Percentiles rank a stretch among this genome's conserved stretches.
These are phyloP conservation scores for Pichia sp. DNA, from an alignment of 1,139 yeast genomes.

Conservation along the genomic window DNA sequence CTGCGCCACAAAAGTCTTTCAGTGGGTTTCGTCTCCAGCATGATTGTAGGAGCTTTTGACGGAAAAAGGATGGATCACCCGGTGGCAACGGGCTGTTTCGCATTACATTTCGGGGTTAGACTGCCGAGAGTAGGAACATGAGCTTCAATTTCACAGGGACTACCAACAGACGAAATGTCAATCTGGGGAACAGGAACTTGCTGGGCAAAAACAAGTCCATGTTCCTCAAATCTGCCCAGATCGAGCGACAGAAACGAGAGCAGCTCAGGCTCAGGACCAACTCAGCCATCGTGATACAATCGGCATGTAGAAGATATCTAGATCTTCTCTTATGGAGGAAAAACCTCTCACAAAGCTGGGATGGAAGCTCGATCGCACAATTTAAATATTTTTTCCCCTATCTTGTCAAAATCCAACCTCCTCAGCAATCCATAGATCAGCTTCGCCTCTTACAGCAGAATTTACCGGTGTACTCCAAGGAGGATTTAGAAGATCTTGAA, in stretches of 20 bases:
- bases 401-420: conserved; percentile 15
- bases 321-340: conserved; percentile 23
- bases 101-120: too few species aligned
- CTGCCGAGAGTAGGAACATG: conserved; percentile 18
- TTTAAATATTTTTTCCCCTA: conserved; percentile 27
- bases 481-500: neutral
- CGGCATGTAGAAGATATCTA: conserved; percentile 37
- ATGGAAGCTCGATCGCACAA: conserved; percentile 21
- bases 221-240: conserved; percentile 57
- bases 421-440: conserved; percentile 7
- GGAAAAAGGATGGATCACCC: neutral
- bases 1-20: neutral
- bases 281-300: conserved; percentile 52
- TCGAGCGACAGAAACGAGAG: conserved; percentile 66
- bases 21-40: neutral
- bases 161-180: conserved; percentile 60
- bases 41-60: neutral
- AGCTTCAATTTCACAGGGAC: conserved; percentile 62
- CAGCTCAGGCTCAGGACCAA: conserved; percentile 44
- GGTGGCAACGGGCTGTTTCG: neutral
- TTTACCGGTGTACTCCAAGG: neutral
- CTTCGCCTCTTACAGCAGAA: conserved; percentile 10
- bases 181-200: conserved; percentile 59
- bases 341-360: conserved; percentile 21
- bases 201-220: conserved; percentile 36